Evolutionary conservation across 139 green algal genomes (phyloP).

Genomic region (Parachlorella kessleri): DNA sequence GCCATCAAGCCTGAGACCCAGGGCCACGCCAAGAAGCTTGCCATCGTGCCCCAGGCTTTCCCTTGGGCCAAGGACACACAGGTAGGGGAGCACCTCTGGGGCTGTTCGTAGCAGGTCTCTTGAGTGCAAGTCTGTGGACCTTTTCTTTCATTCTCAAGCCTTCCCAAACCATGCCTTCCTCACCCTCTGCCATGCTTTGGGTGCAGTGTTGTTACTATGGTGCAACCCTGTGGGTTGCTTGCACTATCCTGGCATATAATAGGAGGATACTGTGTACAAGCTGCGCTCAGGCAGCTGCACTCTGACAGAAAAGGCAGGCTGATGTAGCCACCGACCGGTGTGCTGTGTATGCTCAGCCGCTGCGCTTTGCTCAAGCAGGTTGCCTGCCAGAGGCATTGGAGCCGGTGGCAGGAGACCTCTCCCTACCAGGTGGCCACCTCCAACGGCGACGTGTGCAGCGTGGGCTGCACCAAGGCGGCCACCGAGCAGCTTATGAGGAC

Average conservation of each 20-base stretch:
- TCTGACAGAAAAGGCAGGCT: background rate
- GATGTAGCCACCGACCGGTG: background rate
- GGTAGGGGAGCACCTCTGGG: background rate
- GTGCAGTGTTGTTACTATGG: background rate
- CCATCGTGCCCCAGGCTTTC: conserved; percentile 44
- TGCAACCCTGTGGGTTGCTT: background rate
- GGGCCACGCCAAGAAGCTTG: conserved; percentile 54
- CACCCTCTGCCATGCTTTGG: background rate
- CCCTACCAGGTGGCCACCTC: conserved; percentile 13
- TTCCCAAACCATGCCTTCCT: background rate
- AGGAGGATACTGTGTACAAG: background rate
- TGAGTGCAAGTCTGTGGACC: too few species aligned
- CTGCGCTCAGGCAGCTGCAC: background rate
- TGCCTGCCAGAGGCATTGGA: conserved; percentile 54
- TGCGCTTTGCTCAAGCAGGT: background rate
- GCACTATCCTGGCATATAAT: too few species aligned
- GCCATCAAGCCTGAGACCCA: conserved; percentile 17
- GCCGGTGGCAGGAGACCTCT: conserved; percentile 36
- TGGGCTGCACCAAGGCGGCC: conserved; percentile 49
- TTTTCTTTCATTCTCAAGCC: too few species aligned
- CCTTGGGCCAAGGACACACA: conserved; percentile 4
- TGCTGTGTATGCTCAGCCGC: background rate
- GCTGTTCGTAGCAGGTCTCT: too few species aligned
- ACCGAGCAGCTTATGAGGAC: conserved; percentile 30
- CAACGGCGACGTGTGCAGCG: conserved; percentile 36